Percentiles rank a stretch among this genome's conserved stretches.
Conservation (phyloP, 2,329 filamentous ascomycete species). For the Aspergillus pseudoglaucus region DNA sequence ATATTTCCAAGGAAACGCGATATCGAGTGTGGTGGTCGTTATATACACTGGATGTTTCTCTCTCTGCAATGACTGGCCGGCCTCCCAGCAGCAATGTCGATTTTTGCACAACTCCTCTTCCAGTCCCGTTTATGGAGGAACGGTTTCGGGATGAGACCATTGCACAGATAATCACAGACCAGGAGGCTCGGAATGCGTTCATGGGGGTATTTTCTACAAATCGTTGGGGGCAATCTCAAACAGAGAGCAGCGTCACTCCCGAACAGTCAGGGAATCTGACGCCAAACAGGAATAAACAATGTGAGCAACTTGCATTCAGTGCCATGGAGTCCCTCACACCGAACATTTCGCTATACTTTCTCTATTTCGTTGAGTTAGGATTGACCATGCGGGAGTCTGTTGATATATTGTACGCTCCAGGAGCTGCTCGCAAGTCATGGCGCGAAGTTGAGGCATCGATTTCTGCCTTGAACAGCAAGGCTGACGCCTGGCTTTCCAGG, state of each 20-base stretch:
- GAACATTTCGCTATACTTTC: constrained; percentile 33
- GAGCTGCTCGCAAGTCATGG: constrained; percentile 28
- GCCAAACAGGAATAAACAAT: constrained; percentile 9
- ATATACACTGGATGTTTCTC: constrained; percentile 34
- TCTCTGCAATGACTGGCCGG: constrained; percentile 39
- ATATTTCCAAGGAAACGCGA: constrained; percentile 35
- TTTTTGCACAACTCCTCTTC: constrained; percentile 38
- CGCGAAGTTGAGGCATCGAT: constrained; percentile 32
- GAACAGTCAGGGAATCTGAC: constrained; percentile 9
- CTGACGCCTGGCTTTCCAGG: constrained; percentile 33
- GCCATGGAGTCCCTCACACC: constrained; percentile 26
- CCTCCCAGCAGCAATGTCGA: constrained; percentile 32
- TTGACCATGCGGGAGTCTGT: constrained; percentile 31
- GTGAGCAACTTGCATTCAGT: constrained; percentile 16
- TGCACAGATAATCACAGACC: constrained; percentile 26
- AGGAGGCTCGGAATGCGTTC: constrained; percentile 25
- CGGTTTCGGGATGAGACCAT: constrained; percentile 27
- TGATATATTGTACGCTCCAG: constrained; percentile 33
- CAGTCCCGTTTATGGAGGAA: constrained; percentile 34
- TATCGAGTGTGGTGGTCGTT: constrained; percentile 42
- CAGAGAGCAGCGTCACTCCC: constrained; percentile 5
- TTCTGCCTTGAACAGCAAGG: constrained; percentile 25
- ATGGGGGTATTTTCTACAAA: constrained; percentile 17
- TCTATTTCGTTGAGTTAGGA: constrained; percentile 33
- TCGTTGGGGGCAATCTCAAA: constrained; percentile 7